Evolutionary conservation across 331 rosid genomes (phyloP), one percentile per base, ranked within the genome.

Genomic region (Ulmus americana): DNA sequence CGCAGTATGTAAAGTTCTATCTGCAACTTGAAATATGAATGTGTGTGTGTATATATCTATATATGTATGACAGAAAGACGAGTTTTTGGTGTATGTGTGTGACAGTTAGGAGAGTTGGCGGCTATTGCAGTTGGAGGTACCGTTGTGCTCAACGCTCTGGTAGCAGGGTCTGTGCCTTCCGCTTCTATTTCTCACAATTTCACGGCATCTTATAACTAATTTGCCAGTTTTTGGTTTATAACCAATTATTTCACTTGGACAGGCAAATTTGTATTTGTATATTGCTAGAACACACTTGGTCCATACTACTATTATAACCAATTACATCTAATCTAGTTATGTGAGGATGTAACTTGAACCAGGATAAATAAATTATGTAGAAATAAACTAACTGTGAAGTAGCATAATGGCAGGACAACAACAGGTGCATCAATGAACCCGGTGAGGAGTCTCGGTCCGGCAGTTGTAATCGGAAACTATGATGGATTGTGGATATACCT

Each of bases 391-490:
- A 28, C 35, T 28, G 35, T 28, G 35, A 28, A 28, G 14, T 11
- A 13, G 13, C 13, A 50, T 4, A 8, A 12, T n/a, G 40, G 11
- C 65, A 82, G 92, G 73, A 79, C 77, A 56, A 6, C 81, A 28
- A 79, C 84, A 14, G 86, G 92, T 0, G 95, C 80, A 22, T 88
- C 95, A 0, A 91, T 91, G 96, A 91, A 91, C 67, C 97, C 97
- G 0, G 91, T 82, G 51, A 79, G 96, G 40, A 86, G 84, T 4
- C 74, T 88, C 68, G 97, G 95, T 20, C 97, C 96, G 35, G 96
- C 96, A 0, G 60, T 91, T 7, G 97, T 96, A 9, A 82, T 95
- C 8, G 96, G 96, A 55, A 84, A 86, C 42, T 91, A 79, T 66
- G 76, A 67, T 35, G 76, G 62, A 3, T 9, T 91, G 11, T 91